Base-by-base conservation (phyloP, 2,329 filamentous ascomycete species). In the Microdochium nivale region DNA sequence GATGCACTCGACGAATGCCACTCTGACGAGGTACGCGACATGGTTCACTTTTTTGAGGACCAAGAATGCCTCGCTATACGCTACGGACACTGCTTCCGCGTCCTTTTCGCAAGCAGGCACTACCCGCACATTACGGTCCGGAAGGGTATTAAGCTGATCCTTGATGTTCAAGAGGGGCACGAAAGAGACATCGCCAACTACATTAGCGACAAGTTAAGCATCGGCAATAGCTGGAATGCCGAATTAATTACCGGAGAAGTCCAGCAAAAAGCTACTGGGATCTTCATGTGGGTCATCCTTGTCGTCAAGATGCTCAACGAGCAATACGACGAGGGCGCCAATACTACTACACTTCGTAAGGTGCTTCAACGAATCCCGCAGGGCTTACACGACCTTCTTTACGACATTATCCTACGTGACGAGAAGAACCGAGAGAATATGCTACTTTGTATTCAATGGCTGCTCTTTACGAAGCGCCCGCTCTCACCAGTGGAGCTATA, bases 261-360 rank as follows among this genome's bases (percentile, higher is more conserved):
- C 25, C 59, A 59, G 3, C 47, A 61, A 13, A 72, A 69, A 25
- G 61, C 73, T 0, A 65, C 62, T 1, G 70, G 73, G 0, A 60
- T 77, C 3, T 76, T 77, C 49, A 56, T 76, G 53, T 77, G 74
- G 71, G 68, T 70, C 1, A 66, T 73, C 1, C 56, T 76, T 0
- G 73, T 75, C 2, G 62, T 76, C 1, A 52, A 60, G 2, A 74
- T 74, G 3, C 57, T 78, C 1, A 74, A 76, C 51, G 65, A 67
- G 46, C 69, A 71, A 40, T 64, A 59, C 46, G 61, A 67, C 19
- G 47, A 55, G 7, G 70, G 72, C 1, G 57, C 60, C 0, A 55
- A 68, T 0, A 55, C 62, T 24, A 55, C 53, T 0, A n/a, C 35
- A 8, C 51, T 75, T 3, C 56, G 59, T 19, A 54, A 60, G 51